Evolutionary conservation across 2,329 filamentous ascomycete species (phyloP), one percentile per base, ranked within the genome.

Genomic region (Albifimbria verrucaria): DNA sequence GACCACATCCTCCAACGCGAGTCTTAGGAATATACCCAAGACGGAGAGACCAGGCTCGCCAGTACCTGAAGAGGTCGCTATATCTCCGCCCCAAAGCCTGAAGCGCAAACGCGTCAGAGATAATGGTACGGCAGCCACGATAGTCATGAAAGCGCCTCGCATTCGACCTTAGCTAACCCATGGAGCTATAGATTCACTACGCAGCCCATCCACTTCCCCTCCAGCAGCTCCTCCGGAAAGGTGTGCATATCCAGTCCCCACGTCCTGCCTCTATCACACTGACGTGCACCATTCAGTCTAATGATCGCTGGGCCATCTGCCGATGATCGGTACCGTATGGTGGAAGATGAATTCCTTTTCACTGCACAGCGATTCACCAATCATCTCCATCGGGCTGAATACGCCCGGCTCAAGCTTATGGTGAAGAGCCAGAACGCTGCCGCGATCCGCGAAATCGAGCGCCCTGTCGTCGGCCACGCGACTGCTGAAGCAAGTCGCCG

Each of bases 261-360:
- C 17, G 10, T 18, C 21, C 25, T 20, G 26, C 22, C 41, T 25
- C 21, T 39, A 17, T 18, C n/a, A 25, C n/a, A 22, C 32, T 26
- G 15, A 42, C 28, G 24, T 6, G 3, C 21, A 10, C 22, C 18
- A 12, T 7, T 10, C 51, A 85, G 82, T 25, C 77, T 77, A 65
- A 92, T 93, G 87, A 72, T 76, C 2, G 77, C 83, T 46, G 86
- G 85, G 3, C 68, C 80, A n/a, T 74, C 80, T 4, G 69, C 78
- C n/a, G 90, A 94, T 66, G 88, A 92, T 64, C 73, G 72, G 51
- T 93, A 83, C 68, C 86, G 89, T 62, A 92, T 93, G 87, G 90
- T 94, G 0, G 90, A 93, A 68, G 90, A 94, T 61, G 89, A 93
- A 59, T 83, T 94, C 57, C 72, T 87, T 20, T 72, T 79, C 17